Evolutionary conservation across 2,329 filamentous ascomycete species (phyloP), one percentile per base, ranked within the genome.

Genomic region (Paecilomyces dactylethromorphus): DNA sequence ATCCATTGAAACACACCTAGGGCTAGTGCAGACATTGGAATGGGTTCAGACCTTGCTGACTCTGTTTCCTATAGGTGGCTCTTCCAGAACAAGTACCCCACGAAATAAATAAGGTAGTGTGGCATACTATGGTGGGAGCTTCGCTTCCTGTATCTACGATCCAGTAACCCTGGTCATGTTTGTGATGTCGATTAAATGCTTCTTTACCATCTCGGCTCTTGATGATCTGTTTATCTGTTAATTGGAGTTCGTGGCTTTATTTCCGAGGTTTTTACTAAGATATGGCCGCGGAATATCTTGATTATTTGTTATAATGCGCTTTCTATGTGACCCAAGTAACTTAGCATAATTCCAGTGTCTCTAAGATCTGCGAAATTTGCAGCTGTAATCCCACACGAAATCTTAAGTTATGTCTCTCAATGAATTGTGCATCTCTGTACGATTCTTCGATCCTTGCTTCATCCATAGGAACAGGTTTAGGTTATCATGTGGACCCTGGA

Each of bases 11-110:
- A 26, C 26, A 6, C 39, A n/a, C 12, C 32, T 31, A 3, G 29
- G 15, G 5, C 3, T 5, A 49, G 35, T 22, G 1, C 32, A 3
- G 24, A 51, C n/a, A 26, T 22, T 35, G 26, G 18, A 55, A 56
- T n/a, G n/a, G 29, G n/a, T 18, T 51, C 11, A 6, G 3, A 29
- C 60, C 29, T 32, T 63, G 15, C 39, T 45, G 58, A 66, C 24
- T n/a, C 5, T 29, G 29, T 5, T 45, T 22, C n/a, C 24, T 58
- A 11, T 61, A 81, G 79, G 64, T 81, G 79, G 75, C 73, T 81
- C 58, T 69, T 81, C 62, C 75, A 79, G 66, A 81, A 80, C 72
- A 81, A 80, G 66, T 81, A 76, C 64, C 79, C 79, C 55, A 73
- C 73, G 58, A 79, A 80, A 70, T 79, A 76, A 65, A 63, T 26